Conservation (phyloP, 2,329 filamentous ascomycete genomes). For the Apiospora aurea region DNA sequence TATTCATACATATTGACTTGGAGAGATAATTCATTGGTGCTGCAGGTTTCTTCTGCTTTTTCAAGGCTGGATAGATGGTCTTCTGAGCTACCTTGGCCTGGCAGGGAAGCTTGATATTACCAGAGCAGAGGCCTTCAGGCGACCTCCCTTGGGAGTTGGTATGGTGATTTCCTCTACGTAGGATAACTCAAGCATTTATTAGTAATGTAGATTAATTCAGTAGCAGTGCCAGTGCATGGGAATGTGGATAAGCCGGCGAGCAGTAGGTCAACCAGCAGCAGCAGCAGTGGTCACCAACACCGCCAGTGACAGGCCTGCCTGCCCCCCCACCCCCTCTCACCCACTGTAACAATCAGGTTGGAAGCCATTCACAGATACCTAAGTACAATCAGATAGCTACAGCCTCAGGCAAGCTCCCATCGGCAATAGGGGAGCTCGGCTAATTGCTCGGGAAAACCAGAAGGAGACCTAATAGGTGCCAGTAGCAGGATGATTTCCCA, state of each 20-base stretch:
- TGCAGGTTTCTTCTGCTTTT: not conserved
- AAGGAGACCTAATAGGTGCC: not conserved
- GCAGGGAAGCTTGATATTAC: not conserved
- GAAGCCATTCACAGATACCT: not conserved
- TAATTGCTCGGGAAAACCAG: not conserved
- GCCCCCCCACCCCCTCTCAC: not conserved
- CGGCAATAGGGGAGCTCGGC: not conserved
- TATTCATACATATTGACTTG: not conserved
- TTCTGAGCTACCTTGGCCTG: not conserved
- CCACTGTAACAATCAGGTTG: not conserved
- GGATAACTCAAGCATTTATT: not conserved
- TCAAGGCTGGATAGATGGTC: not conserved
- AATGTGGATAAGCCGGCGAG: not conserved
- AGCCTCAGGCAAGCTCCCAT: not conserved
- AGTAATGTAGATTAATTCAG: not conserved
- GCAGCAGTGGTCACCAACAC: not conserved
- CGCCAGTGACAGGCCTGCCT: not conserved
- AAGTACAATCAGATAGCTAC: not conserved
- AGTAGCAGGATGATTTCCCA: not conserved
- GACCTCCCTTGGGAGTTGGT: not conserved
- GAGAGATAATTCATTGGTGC: not conserved
- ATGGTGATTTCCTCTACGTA: not conserved
- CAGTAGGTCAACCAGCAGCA: not conserved
- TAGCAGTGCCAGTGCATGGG: not conserved
- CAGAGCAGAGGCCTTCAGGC: not conserved